Evolutionary conservation across 2,329 filamentous ascomycete genomes (phyloP), one percentile per base, ranked within the genome.

Genomic region (Xylariaceae sp.): DNA sequence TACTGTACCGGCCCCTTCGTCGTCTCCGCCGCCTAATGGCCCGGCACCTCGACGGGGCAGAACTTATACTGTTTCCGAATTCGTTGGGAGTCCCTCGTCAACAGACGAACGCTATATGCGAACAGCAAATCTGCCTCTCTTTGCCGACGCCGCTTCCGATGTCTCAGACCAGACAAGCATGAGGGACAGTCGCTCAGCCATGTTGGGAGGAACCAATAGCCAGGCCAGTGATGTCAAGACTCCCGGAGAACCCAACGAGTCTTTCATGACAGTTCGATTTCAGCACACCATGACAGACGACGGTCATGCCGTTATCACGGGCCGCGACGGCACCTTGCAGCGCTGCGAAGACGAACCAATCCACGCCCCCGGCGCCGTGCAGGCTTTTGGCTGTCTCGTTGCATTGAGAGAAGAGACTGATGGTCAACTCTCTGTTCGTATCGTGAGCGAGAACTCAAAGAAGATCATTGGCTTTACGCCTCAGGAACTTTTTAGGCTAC

Each of bases 321-420:
- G 90, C 6, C 80, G 87, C 50, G 84, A 90, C 48, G 86, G 84
- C 2, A 82, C 79, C 1, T 72, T 94, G 42, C 88, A 95, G 65
- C 81, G 84, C 47, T 96, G 91, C 64, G 91, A 96, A 68, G 91
- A 96, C 63, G 91, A 96, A 63, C 90, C 91, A 0, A 96, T 96
- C 22, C 90, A 93, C 59, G 87, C 90, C 1, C 91, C 91, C 1
- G 90, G 90, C 33, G 88, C 89, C 1, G 73, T 92, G 1, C 91
- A 96, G 66, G 78, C 82, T 1, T 96, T 96, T 60, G 91, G 91
- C 1, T 76, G 89, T 4, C 73, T 96, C 19, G 63, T 96, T 31
- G 90, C 86, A 0, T 69, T 96, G 17, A 81, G 85, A 48, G 88
- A 92, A 66, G 84, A 89, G 48, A 66, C 72, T 0, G 84, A 88